phyloP scores from a whole-genome alignment of 495 filamentous ascomycete genomes.

The Annulohypoxylon bovei region DNA sequence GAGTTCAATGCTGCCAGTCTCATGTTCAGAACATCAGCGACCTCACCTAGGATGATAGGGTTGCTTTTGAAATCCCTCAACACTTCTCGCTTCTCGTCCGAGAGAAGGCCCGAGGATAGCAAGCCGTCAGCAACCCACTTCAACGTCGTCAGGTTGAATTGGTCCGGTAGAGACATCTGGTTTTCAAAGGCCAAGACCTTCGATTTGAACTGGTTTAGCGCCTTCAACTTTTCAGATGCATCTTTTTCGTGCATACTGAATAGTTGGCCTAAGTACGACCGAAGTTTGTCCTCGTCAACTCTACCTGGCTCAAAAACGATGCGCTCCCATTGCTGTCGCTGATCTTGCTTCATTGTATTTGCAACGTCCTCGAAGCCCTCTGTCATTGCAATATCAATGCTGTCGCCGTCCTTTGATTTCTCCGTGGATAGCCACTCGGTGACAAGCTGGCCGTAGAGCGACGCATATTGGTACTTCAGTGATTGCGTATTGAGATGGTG shows the following conservation, averaged over 20 bases:
- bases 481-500: slow-evolving; percentile 61
- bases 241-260: slow-evolving; percentile 57
- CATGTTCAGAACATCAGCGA: slow-evolving; percentile 76
- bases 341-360: slow-evolving; percentile 58
- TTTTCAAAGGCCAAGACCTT: slow-evolving; percentile 58
- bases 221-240: slow-evolving; percentile 46
- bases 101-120: slow-evolving; percentile 64
- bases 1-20: slow-evolving; percentile 64
- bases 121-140: slow-evolving; percentile 65
- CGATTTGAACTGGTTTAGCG: slow-evolving; percentile 56
- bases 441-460: slow-evolving; percentile 69
- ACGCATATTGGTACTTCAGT: slow-evolving; percentile 67
- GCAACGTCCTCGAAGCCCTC: slow-evolving; percentile 57
- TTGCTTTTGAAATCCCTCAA: slow-evolving; percentile 70
- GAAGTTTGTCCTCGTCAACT: slow-evolving; percentile 58
- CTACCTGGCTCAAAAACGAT: slow-evolving; percentile 64
- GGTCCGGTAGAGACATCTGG: slow-evolving; percentile 48
- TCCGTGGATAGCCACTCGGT: slow-evolving; percentile 67
- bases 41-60: slow-evolving; percentile 64
- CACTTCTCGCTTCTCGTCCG: slow-evolving; percentile 66
- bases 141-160: slow-evolving; percentile 56
- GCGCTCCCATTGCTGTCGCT: slow-evolving; percentile 63
- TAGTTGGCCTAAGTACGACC: slow-evolving; percentile 60
- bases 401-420: slow-evolving; percentile 27
- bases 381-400: slow-evolving; percentile 40